Conservation (phyloP, 2,329 filamentous ascomycete species). For the Penicillium thymicola region DNA sequence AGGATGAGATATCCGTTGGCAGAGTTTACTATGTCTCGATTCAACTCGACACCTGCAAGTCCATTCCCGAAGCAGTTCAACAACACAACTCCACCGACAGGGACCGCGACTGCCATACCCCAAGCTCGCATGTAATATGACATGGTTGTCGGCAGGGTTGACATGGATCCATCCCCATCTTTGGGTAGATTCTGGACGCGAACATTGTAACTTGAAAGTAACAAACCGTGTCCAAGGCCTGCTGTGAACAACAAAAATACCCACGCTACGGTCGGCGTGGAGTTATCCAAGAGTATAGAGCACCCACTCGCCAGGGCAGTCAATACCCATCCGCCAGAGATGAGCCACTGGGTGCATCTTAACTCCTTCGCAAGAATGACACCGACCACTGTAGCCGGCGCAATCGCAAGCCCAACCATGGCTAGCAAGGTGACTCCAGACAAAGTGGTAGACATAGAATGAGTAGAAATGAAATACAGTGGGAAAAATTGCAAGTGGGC, state of each 20-base stretch:
- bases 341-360: slow-evolving; percentile 36
- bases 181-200: slow-evolving; percentile 39
- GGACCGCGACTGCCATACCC: slow-evolving; percentile 47
- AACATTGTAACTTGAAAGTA: slow-evolving; percentile 42
- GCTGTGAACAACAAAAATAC: slow-evolving; percentile 37
- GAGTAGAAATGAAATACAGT: slow-evolving; percentile 41
- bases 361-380: slow-evolving; percentile 16
- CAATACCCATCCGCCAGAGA: slow-evolving; percentile 44
- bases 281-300: slow-evolving; percentile 34
- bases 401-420: slow-evolving; percentile 29
- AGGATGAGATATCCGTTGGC: slow-evolving; percentile 14
- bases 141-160: slow-evolving; percentile 15
- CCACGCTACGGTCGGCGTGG: slow-evolving; percentile 36
- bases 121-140: slow-evolving; percentile 29
- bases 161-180: slow-evolving; percentile 40
- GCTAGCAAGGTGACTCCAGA: slow-evolving; percentile 42
- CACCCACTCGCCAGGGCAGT: slow-evolving; percentile 38
- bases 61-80: slow-evolving; percentile 39
- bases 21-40: slow-evolving; percentile 11
- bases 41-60: slow-evolving; percentile 18
- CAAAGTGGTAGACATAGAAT: slow-evolving; percentile 30
- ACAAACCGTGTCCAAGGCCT: slow-evolving; percentile 44
- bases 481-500: slow-evolving; percentile 44
- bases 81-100: slow-evolving; percentile 40
- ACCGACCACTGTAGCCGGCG: slow-evolving; percentile 19